Conservation (phyloP, 805 yeast species). For the Lipomyces yamanashiensis region DNA sequence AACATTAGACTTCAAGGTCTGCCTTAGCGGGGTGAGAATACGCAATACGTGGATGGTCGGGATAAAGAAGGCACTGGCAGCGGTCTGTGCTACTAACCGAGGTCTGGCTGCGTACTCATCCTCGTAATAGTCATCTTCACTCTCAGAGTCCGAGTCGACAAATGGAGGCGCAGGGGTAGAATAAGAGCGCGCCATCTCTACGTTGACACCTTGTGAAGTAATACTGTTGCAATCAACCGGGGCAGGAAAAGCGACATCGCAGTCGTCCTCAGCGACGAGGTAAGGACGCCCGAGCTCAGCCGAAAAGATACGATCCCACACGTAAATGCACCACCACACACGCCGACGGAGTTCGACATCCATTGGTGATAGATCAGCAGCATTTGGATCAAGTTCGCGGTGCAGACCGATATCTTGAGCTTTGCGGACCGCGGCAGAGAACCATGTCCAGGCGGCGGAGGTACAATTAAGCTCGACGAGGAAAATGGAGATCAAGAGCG, state of each 20-base stretch:
- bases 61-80: conserved; percentile 19
- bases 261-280: conserved; percentile 32
- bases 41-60: conserved; percentile 33
- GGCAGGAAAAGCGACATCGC: conserved; percentile 29
- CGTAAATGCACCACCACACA: conserved; percentile 40
- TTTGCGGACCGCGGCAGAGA: conserved; percentile 34
- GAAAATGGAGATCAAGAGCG: conserved; percentile 38
- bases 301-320: conserved; percentile 39
- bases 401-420: conserved; percentile 36
- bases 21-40: conserved; percentile 24
- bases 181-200: background rate
- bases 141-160: conserved; percentile 1
- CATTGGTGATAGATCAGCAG: conserved; percentile 1
- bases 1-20: conserved; percentile 18
- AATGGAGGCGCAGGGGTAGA: background rate
- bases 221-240: conserved; percentile 32
- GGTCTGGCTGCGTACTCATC: conserved; percentile 4
- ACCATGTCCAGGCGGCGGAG: conserved; percentile 39
- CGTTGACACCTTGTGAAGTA: conserved; percentile 7
- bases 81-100: conserved; percentile 13
- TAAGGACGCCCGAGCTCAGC: conserved; percentile 33
- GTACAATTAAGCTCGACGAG: conserved; percentile 37
- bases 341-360: conserved; percentile 35
- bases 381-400: conserved; percentile 3
- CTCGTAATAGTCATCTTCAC: background rate